Percentiles rank a stretch among this genome's conserved stretches.
Evolutionary conservation across 2,329 filamentous ascomycete species (phyloP).

Genomic region (Ophiostoma australiae): DNA sequence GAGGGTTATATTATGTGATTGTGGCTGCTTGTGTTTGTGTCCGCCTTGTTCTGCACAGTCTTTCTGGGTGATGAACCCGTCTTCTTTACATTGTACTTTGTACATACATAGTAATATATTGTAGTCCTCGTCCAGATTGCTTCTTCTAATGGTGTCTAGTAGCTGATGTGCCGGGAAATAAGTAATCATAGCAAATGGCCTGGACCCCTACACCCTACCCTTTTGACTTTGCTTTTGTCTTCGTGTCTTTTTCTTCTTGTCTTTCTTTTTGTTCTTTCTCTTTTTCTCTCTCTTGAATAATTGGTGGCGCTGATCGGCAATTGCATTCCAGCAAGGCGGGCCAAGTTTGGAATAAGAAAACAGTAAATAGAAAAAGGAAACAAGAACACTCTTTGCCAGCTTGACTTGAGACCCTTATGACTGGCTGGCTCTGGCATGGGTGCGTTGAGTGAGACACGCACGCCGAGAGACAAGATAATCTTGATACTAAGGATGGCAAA

Average conservation of each 20-base stretch:
- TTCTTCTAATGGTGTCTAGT: not conserved
- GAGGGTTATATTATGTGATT: too few species aligned
- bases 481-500: not conserved
- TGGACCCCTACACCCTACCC: not conserved
- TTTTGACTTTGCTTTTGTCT: too few species aligned
- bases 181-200: not conserved
- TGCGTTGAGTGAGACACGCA: not conserved
- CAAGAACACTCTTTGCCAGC: too few species aligned
- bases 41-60: not conserved
- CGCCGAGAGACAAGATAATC: slow-evolving; percentile 8
- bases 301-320: not conserved
- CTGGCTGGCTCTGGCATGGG: not conserved
- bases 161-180: not conserved
- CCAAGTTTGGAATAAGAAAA: not conserved
- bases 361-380: not conserved
- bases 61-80: not conserved
- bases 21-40: too few species aligned
- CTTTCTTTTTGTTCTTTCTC: not conserved
- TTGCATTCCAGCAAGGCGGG: not conserved
- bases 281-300: not conserved
- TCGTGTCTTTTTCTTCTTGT: not conserved
- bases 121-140: not conserved
- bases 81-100: not conserved
- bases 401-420: too few species aligned
- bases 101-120: too few species aligned